A percentile compares a stretch with the other conserved stretches of the same genome.
Conservation (phyloP, 2,329 filamentous ascomycete genomes). For the Thelonectria olida region DNA sequence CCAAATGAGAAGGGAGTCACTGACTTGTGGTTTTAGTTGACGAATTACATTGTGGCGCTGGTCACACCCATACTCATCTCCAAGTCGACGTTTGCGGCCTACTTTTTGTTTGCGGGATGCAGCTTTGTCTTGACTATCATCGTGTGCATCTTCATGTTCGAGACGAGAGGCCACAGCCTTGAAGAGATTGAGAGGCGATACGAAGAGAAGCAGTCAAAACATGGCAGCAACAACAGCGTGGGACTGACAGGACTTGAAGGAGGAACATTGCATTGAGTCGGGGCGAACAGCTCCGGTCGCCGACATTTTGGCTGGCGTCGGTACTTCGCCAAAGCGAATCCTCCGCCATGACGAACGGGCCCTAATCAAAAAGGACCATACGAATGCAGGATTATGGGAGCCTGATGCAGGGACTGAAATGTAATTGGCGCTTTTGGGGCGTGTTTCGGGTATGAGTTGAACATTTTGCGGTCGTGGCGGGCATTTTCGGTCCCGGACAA, state of each 20-base stretch:
- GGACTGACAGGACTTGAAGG: neutral
- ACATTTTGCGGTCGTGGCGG: neutral
- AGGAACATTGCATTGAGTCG: neutral
- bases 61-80: slow-evolving; percentile 53
- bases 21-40: slow-evolving; percentile 36
- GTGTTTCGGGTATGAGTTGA: neutral
- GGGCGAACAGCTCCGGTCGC: neutral
- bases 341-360: too few species aligned
- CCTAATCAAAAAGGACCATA: too few species aligned
- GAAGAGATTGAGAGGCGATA: slow-evolving; percentile 48
- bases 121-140: slow-evolving; percentile 49
- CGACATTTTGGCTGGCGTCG: too few species aligned
- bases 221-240: neutral
- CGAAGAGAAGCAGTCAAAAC: neutral
- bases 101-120: slow-evolving; percentile 55
- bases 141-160: slow-evolving; percentile 51
- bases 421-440: neutral
- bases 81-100: slow-evolving; percentile 52
- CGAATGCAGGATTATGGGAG: too few species aligned
- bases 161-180: slow-evolving; percentile 53
- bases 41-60: slow-evolving; percentile 57
- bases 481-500: slow-evolving; percentile 19
- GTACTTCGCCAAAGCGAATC: too few species aligned
- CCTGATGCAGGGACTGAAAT: neutral
- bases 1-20: neutral